Evolutionary conservation across 164 flowering plant species (phyloP).

Genomic region (Chimonanthus salicifolius): DNA sequence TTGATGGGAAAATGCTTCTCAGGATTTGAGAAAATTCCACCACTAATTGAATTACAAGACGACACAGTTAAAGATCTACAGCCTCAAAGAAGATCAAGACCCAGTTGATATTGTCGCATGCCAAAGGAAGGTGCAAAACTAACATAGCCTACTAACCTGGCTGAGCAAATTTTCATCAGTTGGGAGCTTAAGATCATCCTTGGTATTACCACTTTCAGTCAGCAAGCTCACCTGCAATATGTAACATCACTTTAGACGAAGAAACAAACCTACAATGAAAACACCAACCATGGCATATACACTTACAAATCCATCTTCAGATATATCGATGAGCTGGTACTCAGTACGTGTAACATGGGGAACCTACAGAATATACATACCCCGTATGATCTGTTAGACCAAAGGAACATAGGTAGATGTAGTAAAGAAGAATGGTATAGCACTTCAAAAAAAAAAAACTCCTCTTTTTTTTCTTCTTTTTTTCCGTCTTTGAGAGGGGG

Average conservation of each 20-base stretch:
- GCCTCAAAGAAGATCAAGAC: too few species aligned
- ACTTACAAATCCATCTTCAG: slow-evolving; percentile 33
- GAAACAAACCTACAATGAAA: neutral
- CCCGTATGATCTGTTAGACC: neutral
- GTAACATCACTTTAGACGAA: neutral
- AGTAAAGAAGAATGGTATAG: neutral
- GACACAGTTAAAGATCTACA: too few species aligned
- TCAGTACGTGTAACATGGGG: slow-evolving; percentile 41
- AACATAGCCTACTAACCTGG: slow-evolving; percentile 2
- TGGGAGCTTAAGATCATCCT: slow-evolving; percentile 22
- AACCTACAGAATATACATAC: slow-evolving; percentile 19
- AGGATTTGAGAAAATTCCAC: too few species aligned
- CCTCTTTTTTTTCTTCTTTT: too few species aligned
- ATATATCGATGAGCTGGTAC: slow-evolving; percentile 38
- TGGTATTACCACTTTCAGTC: slow-evolving; percentile 21
- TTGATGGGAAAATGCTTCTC: too few species aligned
- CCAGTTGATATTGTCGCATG: neutral
- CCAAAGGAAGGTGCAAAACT: neutral
- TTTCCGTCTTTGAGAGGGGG: too few species aligned
- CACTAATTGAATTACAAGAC: too few species aligned
- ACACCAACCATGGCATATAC: neutral
- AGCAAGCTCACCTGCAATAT: slow-evolving; percentile 19
- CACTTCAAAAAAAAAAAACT: too few species aligned
- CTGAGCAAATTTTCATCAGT: slow-evolving; percentile 17
- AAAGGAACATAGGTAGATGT: neutral